Evolutionary conservation across 352 stramenopile species (phyloP).

Genomic region (Phytophthora idaei): DNA sequence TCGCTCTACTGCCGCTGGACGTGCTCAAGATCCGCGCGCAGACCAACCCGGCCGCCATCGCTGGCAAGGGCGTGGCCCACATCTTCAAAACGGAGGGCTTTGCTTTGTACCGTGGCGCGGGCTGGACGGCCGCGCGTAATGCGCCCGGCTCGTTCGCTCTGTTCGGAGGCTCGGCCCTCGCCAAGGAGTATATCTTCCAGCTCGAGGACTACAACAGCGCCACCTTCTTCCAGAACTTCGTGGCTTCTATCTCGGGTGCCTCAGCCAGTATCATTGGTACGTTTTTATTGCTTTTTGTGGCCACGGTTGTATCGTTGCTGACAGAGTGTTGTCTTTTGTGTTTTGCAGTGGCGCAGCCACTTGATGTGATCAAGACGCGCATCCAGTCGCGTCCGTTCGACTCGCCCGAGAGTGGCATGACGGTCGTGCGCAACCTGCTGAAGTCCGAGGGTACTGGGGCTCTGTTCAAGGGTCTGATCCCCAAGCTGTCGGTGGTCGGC

Average conservation of each 20-base stretch:
- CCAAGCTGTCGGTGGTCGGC: slow-evolving; percentile 95
- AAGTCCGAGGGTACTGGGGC: slow-evolving; percentile 90
- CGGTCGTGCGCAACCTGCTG: slow-evolving; percentile 93
- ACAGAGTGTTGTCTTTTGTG: slow-evolving; percentile 10
- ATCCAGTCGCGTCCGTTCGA: slow-evolving; percentile 95
- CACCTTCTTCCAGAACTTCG: slow-evolving; percentile 93
- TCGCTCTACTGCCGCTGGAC: slow-evolving; percentile 94
- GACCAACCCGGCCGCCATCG: slow-evolving; percentile 93
- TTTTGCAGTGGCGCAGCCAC: slow-evolving; percentile 84
- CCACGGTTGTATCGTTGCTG: slow-evolving; percentile 3
- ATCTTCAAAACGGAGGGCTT: slow-evolving; percentile 94
- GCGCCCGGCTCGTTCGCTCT: slow-evolving; percentile 95
- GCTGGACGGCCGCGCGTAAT: slow-evolving; percentile 94
- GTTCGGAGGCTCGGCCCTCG: slow-evolving; percentile 91
- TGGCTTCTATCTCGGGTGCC: slow-evolving; percentile 84
- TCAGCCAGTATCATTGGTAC: slow-evolving; percentile 84
- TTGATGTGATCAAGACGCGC: slow-evolving; percentile 97
- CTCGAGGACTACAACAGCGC: slow-evolving; percentile 91
- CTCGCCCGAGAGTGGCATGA: slow-evolving; percentile 90
- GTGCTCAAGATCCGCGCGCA: slow-evolving; percentile 97
- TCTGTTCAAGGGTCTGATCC: slow-evolving; percentile 96
- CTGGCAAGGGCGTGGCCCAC: slow-evolving; percentile 89
- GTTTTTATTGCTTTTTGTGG: slow-evolving; percentile 10
- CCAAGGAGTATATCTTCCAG: slow-evolving; percentile 92
- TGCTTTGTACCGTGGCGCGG: slow-evolving; percentile 90